Evolutionary conservation across 257 asterid genomes (phyloP).

Genomic region (Solanum gracilifrons): DNA sequence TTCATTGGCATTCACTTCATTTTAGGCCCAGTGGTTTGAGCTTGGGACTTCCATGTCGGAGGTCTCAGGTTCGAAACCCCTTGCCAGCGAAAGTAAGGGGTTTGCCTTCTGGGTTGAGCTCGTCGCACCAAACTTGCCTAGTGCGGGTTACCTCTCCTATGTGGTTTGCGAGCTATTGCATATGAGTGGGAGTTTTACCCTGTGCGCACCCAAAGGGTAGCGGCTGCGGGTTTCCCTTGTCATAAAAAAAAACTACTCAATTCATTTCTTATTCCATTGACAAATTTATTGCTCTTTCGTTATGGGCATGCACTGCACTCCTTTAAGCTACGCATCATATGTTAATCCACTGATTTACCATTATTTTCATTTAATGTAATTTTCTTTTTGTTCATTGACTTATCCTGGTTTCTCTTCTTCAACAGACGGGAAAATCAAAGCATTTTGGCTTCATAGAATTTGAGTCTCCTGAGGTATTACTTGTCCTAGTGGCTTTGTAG

Average conservation of each 20-base stretch:
- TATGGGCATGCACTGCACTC: background rate
- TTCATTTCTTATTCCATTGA: background rate
- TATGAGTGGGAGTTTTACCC: too few species aligned
- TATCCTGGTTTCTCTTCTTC: constrained; percentile 1
- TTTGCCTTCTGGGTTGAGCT: too few species aligned
- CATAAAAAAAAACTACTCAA: background rate
- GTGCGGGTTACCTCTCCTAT: too few species aligned
- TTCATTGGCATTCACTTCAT: background rate
- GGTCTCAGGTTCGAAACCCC: too few species aligned
- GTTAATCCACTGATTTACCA: background rate
- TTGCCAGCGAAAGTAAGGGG: too few species aligned
- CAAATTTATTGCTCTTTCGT: background rate
- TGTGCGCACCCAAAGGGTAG: too few species aligned
- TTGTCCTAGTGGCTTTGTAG: background rate
- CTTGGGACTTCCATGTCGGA: too few species aligned
- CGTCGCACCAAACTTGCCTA: too few species aligned
- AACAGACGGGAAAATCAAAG: constrained; percentile 88
- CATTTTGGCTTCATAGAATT: constrained; percentile 92
- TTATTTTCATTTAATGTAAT: background rate
- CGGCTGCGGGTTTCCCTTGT: too few species aligned
- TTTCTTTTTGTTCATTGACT: background rate
- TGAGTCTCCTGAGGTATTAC: constrained; percentile 76
- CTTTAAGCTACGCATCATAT: background rate
- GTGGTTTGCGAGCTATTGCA: too few species aligned
- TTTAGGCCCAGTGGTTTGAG: too few species aligned